phyloP scores from a whole-genome alignment of 345 rosid genomes.

The Eutrema japonicum region DNA sequence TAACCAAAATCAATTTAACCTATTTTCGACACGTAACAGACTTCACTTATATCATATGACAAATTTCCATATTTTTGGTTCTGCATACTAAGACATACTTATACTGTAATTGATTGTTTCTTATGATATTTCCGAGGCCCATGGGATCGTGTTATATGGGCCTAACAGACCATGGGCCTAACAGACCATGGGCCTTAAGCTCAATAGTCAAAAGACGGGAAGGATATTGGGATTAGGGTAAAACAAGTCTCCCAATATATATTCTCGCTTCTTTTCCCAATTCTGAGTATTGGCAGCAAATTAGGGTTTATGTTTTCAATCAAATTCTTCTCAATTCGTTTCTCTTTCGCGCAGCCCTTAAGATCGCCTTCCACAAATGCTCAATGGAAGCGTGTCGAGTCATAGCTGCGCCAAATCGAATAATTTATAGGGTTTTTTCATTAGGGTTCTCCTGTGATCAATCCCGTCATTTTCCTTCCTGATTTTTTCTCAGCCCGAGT shows the following conservation, averaged over 20 bases:
- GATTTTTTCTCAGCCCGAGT: constrained; percentile 12
- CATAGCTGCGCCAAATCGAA: constrained; percentile 45
- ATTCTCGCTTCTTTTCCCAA: neutral
- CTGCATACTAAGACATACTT: no score
- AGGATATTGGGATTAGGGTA: neutral
- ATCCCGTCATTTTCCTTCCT: constrained; percentile 9
- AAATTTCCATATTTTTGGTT: no score
- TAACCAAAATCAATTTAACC: no score
- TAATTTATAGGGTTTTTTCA: neutral
- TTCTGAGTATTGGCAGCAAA: neutral
- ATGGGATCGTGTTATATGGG: neutral
- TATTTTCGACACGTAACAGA: no score
- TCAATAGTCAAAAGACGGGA: neutral
- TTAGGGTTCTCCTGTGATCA: constrained; percentile 41
- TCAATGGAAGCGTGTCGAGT: constrained; percentile 52
- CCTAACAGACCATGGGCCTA: neutral
- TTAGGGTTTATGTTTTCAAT: constrained; percentile 15
- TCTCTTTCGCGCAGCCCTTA: constrained; percentile 40
- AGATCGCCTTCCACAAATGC: constrained; percentile 48
- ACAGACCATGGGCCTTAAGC: neutral
- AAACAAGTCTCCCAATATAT: constrained; percentile 31
- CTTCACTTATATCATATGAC: no score
- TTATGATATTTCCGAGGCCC: no score
- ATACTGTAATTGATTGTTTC: no score
- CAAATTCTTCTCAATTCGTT: neutral